Evolutionary conservation across 345 rosid species (phyloP), one percentile per base, ranked within the genome.

Genomic region (Hibiscus syriacus): DNA sequence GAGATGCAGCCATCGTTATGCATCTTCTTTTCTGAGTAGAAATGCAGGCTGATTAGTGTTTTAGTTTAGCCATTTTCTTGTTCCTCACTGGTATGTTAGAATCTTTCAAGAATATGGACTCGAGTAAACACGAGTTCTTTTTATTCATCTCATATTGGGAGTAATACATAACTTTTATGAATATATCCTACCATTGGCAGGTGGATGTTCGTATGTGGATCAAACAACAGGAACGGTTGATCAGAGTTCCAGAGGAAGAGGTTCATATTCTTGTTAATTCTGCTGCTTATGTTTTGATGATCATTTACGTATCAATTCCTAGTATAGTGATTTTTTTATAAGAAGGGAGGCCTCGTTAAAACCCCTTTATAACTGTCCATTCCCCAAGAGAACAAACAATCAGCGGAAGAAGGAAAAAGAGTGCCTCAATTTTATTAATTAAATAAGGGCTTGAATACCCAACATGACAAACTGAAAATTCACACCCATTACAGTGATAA

Each of bases 181-280:
- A 43, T 46, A 64, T 67, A 49, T 20, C 16, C 54, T 73, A 64
- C 26, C 10, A 70, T 52, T 56, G 48, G 55, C 76, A 92, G 98
- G 97, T 90, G 70, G 78, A 88, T 81, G 84, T 93, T 70, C 90
- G 89, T 22, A 77, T 69, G 69, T 93, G 98, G 97, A 73, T 84
- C 74, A 85, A 72, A 62, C 85, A 82, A 66, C 90, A 93, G 34
- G 97, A 90, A 58, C 72, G 78, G 16, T 65, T 93, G 54, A 81
- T 76, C 67, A 81, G 76, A 76, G 75, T 90, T 22, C 65, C 83
- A 1, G 96, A 85, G 78, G 96, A 93, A 75, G 98, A 93, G 97
- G 98, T 93, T 69, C 72, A 77, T 53, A 11, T 59, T 50, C 14
- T n/a, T 5, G 55, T 54, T 29, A 46, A 39, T 57, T 66, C 19